phyloP scores from a whole-genome alignment of 306 rosid species.

The Potentilla sterilis region DNA sequence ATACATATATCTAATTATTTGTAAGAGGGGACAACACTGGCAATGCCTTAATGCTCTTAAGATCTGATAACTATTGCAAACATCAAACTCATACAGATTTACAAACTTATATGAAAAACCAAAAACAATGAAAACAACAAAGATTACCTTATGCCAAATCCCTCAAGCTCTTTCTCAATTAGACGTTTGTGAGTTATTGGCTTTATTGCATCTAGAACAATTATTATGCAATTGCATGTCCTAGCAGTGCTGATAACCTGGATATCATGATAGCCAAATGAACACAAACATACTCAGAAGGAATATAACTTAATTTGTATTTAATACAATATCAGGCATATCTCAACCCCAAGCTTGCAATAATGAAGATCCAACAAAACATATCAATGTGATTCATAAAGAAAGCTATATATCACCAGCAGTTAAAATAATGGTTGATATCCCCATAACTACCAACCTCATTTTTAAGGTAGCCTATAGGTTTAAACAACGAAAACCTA shows the following conservation, averaged over 20 bases:
- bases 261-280: constrained; percentile 21
- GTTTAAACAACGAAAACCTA: neutral
- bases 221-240: constrained; percentile 94
- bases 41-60: neutral
- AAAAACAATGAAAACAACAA: constrained; percentile 16
- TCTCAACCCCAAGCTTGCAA: constrained; percentile 10
- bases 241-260: constrained; percentile 99
- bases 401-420: neutral
- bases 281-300: constrained; percentile 6
- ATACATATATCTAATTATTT: neutral
- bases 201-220: constrained; percentile 97
- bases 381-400: neutral
- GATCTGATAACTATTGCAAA: neutral
- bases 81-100: neutral
- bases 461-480: neutral
- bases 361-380: neutral
- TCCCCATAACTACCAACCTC: neutral
- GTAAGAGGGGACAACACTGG: neutral
- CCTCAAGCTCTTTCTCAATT: constrained; percentile 96
- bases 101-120: neutral
- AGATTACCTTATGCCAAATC: constrained; percentile 93
- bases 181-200: constrained; percentile 97
- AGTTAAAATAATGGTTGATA: neutral
- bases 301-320: neutral
- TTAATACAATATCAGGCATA: neutral